A percentile compares a stretch with the other conserved stretches of the same genome.
These are phyloP conservation scores for Blastobotrys ciferrii DNA, from an alignment of 1,139 yeast genomes.

Conservation along the genomic window DNA sequence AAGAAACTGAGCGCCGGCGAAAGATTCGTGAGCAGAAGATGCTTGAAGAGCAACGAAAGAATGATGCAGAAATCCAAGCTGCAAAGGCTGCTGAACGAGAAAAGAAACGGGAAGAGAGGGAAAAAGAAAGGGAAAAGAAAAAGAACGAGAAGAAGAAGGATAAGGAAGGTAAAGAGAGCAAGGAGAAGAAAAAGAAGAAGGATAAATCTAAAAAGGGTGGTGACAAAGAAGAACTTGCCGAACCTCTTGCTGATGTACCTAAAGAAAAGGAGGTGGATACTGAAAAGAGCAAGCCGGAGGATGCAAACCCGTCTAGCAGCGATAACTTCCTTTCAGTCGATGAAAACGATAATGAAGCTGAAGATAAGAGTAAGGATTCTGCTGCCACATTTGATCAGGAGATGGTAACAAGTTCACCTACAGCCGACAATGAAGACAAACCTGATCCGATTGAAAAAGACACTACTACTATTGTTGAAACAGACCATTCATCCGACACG, in stretches of 20 bases:
- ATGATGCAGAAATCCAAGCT: conserved; percentile 31
- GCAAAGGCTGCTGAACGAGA: conserved; percentile 22
- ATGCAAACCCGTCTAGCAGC: background rate
- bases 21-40: conserved; percentile 54
- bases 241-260: too few relatives aligned
- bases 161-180: conserved; percentile 32
- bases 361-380: conserved; percentile 2
- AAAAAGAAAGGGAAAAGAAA: conserved; percentile 16
- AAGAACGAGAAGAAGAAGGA: conserved; percentile 32
- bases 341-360: conserved; percentile 3
- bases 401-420: background rate
- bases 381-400: background rate
- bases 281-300: background rate
- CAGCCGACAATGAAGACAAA: too few relatives aligned
- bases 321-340: conserved; percentile 8
- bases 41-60: conserved; percentile 33
- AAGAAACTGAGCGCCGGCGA: conserved; percentile 73
- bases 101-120: conserved; percentile 21
- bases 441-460: conserved; percentile 8
- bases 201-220: conserved; percentile 10
- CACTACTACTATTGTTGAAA: background rate
- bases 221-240: conserved; percentile 13
- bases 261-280: conserved; percentile 11
- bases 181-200: conserved; percentile 14
- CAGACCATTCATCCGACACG: background rate